Conservation (phyloP, 768 basidiomycete genomes). For the Hericium rajendrae region DNA sequence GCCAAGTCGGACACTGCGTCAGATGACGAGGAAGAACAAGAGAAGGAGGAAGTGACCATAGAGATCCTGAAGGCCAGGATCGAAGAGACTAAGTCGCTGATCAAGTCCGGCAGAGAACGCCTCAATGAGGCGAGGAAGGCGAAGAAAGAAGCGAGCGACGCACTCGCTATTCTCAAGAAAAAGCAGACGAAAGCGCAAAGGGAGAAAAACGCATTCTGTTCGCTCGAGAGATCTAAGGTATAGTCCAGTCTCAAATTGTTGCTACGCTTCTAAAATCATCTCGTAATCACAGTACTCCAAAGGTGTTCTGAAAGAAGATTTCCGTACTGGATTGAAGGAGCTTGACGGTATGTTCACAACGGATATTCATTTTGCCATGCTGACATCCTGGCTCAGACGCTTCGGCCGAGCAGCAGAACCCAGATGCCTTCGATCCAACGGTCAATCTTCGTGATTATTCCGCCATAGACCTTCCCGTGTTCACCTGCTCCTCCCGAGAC, state of each 20-base stretch:
- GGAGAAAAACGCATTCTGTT: slow-evolving; percentile 56
- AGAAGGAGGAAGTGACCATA: slow-evolving; percentile 31
- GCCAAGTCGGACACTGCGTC: slow-evolving; percentile 16
- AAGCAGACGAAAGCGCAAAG: slow-evolving; percentile 21
- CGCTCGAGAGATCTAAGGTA: slow-evolving; percentile 47
- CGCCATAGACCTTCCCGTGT: slow-evolving; percentile 51
- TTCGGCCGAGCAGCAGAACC: slow-evolving; percentile 46
- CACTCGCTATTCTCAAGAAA: slow-evolving; percentile 31
- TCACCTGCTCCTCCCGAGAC: slow-evolving; percentile 52
- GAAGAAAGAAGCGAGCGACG: slow-evolving; percentile 32
- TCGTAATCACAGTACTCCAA: slow-evolving; percentile 35
- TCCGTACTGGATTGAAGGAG: slow-evolving; percentile 48
- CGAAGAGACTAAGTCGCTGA: slow-evolving; percentile 27
- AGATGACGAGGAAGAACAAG: slow-evolving; percentile 18
- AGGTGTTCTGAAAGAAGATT: slow-evolving; percentile 49
- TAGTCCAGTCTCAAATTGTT: neutral
- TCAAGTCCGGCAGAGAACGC: slow-evolving; percentile 31
- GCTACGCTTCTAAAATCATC: neutral
- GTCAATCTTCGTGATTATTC: slow-evolving; percentile 47
- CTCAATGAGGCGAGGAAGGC: slow-evolving; percentile 30
- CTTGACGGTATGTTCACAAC: slow-evolving; percentile 36
- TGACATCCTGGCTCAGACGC: slow-evolving; percentile 28
- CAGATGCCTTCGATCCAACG: slow-evolving; percentile 45
- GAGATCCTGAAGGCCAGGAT: slow-evolving; percentile 38
- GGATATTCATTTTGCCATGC: neutral